Conservation (phyloP, 305 asterid species). For the Ruellia speciosa region DNA sequence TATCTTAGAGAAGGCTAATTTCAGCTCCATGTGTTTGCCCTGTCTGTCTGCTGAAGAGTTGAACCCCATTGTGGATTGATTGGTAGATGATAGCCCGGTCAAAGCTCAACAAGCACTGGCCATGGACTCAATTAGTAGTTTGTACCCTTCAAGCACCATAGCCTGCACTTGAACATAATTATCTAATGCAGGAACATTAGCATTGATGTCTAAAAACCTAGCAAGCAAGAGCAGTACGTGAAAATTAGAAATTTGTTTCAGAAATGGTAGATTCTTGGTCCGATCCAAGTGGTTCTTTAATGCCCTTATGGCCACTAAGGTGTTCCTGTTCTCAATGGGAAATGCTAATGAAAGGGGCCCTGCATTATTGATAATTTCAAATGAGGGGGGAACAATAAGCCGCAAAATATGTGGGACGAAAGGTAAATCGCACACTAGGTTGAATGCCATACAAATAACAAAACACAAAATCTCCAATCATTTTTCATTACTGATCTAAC, state of each 20-base stretch:
- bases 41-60: background rate
- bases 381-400: too few relatives aligned
- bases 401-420: too few relatives aligned
- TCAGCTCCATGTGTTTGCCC: background rate
- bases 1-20: too few relatives aligned
- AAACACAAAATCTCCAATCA: too few relatives aligned
- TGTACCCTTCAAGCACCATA: conserved; percentile 80
- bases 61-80: background rate
- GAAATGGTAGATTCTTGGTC: conserved; percentile 56
- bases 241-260: conserved; percentile 79
- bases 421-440: too few relatives aligned
- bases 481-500: too few relatives aligned
- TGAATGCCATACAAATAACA: too few relatives aligned
- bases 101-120: conserved; percentile 32
- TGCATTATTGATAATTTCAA: conserved; percentile 23
- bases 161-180: conserved; percentile 57
- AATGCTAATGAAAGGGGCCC: conserved; percentile 77
- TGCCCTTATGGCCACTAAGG: conserved; percentile 47
- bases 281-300: conserved; percentile 65
- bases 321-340: conserved; percentile 76
- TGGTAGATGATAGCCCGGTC: background rate
- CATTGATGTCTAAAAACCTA: conserved; percentile 55
- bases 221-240: conserved; percentile 73
- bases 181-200: conserved; percentile 77
- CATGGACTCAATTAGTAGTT: conserved; percentile 75